Evolutionary conservation across 306 rosid genomes (phyloP).

Genomic region (Castanea mollissima): DNA sequence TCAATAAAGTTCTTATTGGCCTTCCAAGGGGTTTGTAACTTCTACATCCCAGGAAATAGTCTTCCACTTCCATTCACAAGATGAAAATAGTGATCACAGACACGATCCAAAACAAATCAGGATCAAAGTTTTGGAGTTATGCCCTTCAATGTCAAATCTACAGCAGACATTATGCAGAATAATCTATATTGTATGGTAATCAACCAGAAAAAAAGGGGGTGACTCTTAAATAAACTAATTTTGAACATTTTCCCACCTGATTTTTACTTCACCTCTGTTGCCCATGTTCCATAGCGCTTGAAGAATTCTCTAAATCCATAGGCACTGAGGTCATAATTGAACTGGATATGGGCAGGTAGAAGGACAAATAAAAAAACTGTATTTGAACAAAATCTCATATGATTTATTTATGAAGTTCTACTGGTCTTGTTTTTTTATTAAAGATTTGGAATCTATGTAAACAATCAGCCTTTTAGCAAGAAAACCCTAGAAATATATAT

Average conservation of each 20-base stretch:
- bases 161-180: not conserved
- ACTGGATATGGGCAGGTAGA: conserved; percentile 48
- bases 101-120: not conserved
- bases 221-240: too few species aligned
- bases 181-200: not conserved
- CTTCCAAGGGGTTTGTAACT: not conserved
- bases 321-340: conserved; percentile 62
- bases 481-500: not conserved
- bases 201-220: not conserved
- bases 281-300: conserved; percentile 62
- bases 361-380: conserved; percentile 1
- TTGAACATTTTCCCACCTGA: conserved; percentile 5
- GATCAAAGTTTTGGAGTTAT: not conserved
- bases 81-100: not conserved
- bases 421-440: not conserved
- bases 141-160: not conserved
- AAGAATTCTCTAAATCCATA: conserved; percentile 94
- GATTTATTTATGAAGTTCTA: not conserved
- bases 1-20: not conserved
- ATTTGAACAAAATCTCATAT: not conserved
- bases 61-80: not conserved
- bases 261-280: conserved; percentile 44
- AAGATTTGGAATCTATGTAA: not conserved
- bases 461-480: not conserved
- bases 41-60: not conserved